Evolutionary conservation across 2,329 filamentous ascomycete species (phyloP).

Genomic region (Monosporascus ibericus): DNA sequence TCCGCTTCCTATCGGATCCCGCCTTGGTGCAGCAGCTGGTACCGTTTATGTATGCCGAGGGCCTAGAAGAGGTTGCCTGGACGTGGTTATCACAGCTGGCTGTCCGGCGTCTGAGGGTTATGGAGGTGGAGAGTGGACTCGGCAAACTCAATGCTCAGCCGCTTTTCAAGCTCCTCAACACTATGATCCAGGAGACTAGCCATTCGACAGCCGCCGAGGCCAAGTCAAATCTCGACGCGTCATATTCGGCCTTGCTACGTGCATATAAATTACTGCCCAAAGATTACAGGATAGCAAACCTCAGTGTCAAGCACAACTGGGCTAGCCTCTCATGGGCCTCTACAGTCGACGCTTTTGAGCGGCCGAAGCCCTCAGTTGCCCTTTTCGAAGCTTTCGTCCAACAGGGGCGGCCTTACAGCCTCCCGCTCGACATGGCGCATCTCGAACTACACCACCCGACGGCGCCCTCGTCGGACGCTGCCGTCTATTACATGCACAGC

Average conservation of each 20-base stretch:
- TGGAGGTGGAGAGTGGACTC: constrained; percentile 15
- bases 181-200: constrained; percentile 27
- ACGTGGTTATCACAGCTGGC: constrained; percentile 42
- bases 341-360: constrained; percentile 43
- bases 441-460: constrained; percentile 50
- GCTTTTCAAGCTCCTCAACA: constrained; percentile 34
- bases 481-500: constrained; percentile 37
- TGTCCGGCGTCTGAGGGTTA: constrained; percentile 6
- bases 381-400: constrained; percentile 49
- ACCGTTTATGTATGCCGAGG: constrained; percentile 47
- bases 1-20: constrained; percentile 38
- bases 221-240: constrained; percentile 39
- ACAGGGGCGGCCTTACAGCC: constrained; percentile 35
- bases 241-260: constrained; percentile 42
- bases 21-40: constrained; percentile 35
- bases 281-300: constrained; percentile 27
- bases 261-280: constrained; percentile 37
- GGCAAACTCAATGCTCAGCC: constrained; percentile 15
- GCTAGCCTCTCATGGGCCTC: constrained; percentile 43
- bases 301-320: constrained; percentile 39
- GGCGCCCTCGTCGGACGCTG: constrained; percentile 39
- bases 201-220: constrained; percentile 19
- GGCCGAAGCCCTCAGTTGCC: constrained; percentile 36
- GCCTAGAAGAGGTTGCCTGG: constrained; percentile 45
- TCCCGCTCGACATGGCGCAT: constrained; percentile 44